These are phyloP conservation scores for Ustilago lituana DNA, from an alignment of 1,284 basidiomycete genomes.

Conservation along the genomic window DNA sequence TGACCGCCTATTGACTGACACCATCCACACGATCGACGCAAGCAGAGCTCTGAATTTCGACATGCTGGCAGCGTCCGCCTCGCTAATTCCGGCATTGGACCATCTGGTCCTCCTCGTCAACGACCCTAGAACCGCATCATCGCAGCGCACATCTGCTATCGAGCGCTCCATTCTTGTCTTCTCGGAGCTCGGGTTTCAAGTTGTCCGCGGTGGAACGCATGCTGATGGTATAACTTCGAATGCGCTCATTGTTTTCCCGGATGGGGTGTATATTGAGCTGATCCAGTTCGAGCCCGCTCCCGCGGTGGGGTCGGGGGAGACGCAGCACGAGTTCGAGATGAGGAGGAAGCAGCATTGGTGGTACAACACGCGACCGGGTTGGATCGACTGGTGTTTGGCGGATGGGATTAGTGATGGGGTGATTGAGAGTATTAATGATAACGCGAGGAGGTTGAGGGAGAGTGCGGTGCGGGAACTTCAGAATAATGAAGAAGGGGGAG, in stretches of 20 bases:
- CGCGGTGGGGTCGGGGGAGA: slow-evolving; percentile 18
- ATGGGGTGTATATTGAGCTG: slow-evolving; percentile 57
- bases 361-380: slow-evolving; percentile 41
- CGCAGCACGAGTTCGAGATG: slow-evolving; percentile 25
- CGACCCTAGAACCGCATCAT: slow-evolving; percentile 22
- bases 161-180: slow-evolving; percentile 40
- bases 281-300: slow-evolving; percentile 44
- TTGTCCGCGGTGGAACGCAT: slow-evolving; percentile 46
- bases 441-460: slow-evolving; percentile 23
- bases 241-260: slow-evolving; percentile 49
- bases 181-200: slow-evolving; percentile 48
- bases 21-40: too few species aligned
- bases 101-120: slow-evolving; percentile 52
- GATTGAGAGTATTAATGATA: slow-evolving; percentile 40
- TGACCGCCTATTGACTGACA: too few species aligned
- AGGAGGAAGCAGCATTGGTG: slow-evolving; percentile 49
- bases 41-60: too few species aligned
- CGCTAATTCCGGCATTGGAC: slow-evolving; percentile 43
- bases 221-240: slow-evolving; percentile 52
- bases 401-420: slow-evolving; percentile 37
- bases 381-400: slow-evolving; percentile 55
- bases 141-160: slow-evolving; percentile 16
- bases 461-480: slow-evolving; percentile 14
- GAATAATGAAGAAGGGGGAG: slow-evolving; percentile 1
- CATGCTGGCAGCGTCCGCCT: slow-evolving; percentile 12